Percentiles rank a stretch among this genome's conserved stretches.
These are phyloP conservation scores for Penicillium antarcticum DNA, from an alignment of 495 filamentous ascomycete species.

Conservation along the genomic window DNA sequence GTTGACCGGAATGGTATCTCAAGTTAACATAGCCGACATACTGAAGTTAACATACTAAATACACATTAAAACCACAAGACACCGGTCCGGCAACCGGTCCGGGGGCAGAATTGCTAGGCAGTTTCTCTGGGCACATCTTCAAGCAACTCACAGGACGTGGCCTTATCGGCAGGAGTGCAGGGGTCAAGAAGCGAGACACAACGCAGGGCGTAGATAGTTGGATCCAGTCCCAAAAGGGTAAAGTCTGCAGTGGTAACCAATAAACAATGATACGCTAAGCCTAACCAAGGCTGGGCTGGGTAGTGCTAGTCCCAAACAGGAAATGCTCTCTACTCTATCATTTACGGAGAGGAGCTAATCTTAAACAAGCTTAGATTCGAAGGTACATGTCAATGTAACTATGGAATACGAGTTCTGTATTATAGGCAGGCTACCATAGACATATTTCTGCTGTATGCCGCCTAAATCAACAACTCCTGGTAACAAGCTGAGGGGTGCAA, in stretches of 20 bases:
- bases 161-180: no score
- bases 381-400: not conserved
- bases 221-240: no score
- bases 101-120: not conserved
- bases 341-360: not conserved
- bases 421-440: no score
- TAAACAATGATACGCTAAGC: no score
- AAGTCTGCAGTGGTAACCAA: no score
- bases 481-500: no score
- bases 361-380: not conserved
- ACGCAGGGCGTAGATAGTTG: not conserved
- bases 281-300: no score
- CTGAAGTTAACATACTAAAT: not conserved
- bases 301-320: not conserved
- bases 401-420: no score
- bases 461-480: no score
- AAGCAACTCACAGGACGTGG: no score
- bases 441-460: no score
- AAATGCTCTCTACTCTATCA: constrained; percentile 4
- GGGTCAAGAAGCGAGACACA: not conserved
- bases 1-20: not conserved
- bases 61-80: not conserved
- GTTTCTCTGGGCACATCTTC: not conserved
- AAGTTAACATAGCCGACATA: not conserved
- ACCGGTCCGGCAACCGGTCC: constrained; percentile 15